phyloP scores from a whole-genome alignment of 2,329 filamentous ascomycete genomes.

The Diaporthe sp. region DNA sequence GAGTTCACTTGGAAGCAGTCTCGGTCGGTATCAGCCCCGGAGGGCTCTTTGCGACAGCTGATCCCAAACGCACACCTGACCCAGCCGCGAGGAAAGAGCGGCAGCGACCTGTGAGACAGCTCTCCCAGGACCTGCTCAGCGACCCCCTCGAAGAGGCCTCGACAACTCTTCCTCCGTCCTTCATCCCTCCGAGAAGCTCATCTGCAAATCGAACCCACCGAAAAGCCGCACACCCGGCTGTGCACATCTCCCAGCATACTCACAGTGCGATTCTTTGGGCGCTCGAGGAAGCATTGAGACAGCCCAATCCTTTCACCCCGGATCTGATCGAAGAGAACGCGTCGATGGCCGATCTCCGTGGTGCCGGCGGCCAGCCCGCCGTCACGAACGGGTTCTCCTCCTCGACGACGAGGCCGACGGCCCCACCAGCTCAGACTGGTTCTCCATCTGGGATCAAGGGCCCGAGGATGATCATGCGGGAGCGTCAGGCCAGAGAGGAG shows the following conservation, averaged over 20 bases:
- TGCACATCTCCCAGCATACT: slow-evolving; percentile 84
- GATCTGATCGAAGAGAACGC: slow-evolving; percentile 91
- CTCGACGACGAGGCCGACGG: slow-evolving; percentile 59
- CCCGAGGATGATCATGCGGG: slow-evolving; percentile 92
- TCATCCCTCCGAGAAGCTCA: slow-evolving; percentile 47
- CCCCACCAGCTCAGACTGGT: slow-evolving; percentile 64
- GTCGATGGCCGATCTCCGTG: slow-evolving; percentile 86
- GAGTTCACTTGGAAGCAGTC: slow-evolving; percentile 61
- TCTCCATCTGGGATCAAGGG: slow-evolving; percentile 80
- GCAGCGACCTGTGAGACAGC: slow-evolving; percentile 51
- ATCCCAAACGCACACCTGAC: slow-evolving; percentile 40
- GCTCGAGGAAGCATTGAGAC: slow-evolving; percentile 89
- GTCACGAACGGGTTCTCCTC: slow-evolving; percentile 68
- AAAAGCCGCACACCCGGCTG: slow-evolving; percentile 60
- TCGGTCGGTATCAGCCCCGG: slow-evolving; percentile 63
- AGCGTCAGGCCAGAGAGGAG: slow-evolving; percentile 80
- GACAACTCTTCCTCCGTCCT: slow-evolving; percentile 49
- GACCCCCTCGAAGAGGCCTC: slow-evolving; percentile 58
- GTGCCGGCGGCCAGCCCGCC: slow-evolving; percentile 68
- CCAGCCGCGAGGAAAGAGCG: slow-evolving; percentile 32
- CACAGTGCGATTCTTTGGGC: slow-evolving; percentile 93
- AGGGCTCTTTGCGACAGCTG: slow-evolving; percentile 53
- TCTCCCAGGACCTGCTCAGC: slow-evolving; percentile 62
- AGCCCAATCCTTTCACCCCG: slow-evolving; percentile 85
- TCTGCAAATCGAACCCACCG: slow-evolving; percentile 49